These are phyloP conservation scores for Hypsizygus marmoreus DNA, from an alignment of 768 basidiomycete species.

Conservation along the genomic window DNA sequence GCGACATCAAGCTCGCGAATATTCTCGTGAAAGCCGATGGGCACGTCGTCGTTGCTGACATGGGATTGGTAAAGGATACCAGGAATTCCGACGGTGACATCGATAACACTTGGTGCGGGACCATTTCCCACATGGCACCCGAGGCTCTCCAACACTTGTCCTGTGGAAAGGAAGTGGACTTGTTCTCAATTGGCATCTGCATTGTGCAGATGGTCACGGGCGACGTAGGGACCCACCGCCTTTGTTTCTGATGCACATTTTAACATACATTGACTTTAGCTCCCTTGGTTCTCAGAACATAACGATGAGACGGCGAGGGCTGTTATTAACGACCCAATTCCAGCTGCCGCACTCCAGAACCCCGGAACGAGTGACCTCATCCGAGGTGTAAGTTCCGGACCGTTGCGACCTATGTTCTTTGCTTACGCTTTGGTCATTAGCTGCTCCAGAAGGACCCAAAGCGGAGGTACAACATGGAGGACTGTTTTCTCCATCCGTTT, in stretches of 20 bases:
- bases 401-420: not conserved
- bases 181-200: constrained; percentile 14
- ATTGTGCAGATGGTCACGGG: constrained; percentile 17
- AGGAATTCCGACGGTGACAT: not conserved
- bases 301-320: not conserved
- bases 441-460: constrained; percentile 6
- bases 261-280: not conserved
- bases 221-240: constrained; percentile 3
- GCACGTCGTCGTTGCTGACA: constrained; percentile 13
- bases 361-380: not conserved
- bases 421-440: not conserved
- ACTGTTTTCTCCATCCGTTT: constrained; percentile 9
- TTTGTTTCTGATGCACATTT: not conserved
- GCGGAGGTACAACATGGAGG: not conserved
- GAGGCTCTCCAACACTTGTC: constrained; percentile 3
- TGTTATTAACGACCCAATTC: not conserved
- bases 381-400: not conserved
- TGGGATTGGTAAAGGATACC: constrained; percentile 11
- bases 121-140: constrained; percentile 15
- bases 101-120: constrained; percentile 12
- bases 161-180: constrained; percentile 9
- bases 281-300: constrained; percentile 4
- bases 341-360: not conserved
- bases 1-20: constrained; percentile 16
- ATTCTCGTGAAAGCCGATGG: constrained; percentile 11